Percentiles rank a stretch among this genome's conserved stretches.
Evolutionary conservation across 2,329 filamentous ascomycete species (phyloP).

Genomic region (Fusarium marasasianum): DNA sequence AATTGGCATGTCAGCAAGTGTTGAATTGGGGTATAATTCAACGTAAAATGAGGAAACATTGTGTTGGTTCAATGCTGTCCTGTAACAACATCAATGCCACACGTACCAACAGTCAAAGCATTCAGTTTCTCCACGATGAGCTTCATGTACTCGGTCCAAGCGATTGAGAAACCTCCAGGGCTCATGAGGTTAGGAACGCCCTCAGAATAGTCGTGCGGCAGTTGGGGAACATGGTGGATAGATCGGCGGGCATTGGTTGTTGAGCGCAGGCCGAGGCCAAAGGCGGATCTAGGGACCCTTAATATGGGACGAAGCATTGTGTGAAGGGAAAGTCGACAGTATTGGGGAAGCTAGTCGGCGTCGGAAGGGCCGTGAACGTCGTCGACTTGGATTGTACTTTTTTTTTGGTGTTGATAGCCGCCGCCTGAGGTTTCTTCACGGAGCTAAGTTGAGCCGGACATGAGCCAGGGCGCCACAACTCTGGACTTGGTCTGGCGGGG

Average conservation of each 20-base stretch:
- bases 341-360: conserved; percentile 11
- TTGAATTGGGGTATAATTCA: neutral
- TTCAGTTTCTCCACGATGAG: conserved; percentile 82
- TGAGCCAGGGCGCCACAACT: conserved; percentile 7
- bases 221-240: conserved; percentile 58
- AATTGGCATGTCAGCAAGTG: conserved; percentile 17
- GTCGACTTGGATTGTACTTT: conserved; percentile 26
- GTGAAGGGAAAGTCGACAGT: neutral
- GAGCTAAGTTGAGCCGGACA: conserved; percentile 35
- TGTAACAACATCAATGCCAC: neutral
- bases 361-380: conserved; percentile 14
- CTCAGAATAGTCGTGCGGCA: conserved; percentile 57
- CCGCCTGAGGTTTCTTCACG: conserved; percentile 30
- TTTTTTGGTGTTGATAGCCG: conserved; percentile 34
- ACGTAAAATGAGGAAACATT: conserved; percentile 8
- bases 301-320: conserved; percentile 63
- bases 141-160: conserved; percentile 85
- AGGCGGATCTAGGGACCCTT: conserved; percentile 59
- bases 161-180: conserved; percentile 73
- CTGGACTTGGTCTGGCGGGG: neutral
- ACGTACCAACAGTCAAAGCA: conserved; percentile 74
- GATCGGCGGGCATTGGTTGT: conserved; percentile 51
- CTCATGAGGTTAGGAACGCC: conserved; percentile 78
- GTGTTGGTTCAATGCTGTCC: neutral
- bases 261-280: conserved; percentile 50